phyloP scores from a whole-genome alignment of 768 basidiomycete species.

The Leucogyrophana mollusca region DNA sequence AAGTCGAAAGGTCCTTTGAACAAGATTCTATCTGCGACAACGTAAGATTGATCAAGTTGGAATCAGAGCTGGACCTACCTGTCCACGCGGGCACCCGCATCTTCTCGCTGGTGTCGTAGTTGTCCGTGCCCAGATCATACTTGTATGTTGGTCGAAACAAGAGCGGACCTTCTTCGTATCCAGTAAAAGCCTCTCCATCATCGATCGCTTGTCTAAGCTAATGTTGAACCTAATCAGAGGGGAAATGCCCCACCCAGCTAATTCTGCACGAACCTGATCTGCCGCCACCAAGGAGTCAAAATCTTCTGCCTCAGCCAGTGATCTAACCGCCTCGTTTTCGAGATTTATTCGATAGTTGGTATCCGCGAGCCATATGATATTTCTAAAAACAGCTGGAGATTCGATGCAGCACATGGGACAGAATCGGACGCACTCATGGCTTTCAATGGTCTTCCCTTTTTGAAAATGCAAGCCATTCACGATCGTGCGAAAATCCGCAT shows the following conservation, averaged over 20 bases:
- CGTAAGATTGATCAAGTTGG: constrained; percentile 1
- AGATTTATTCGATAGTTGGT: constrained; percentile 93
- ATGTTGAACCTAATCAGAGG: constrained; percentile 4
- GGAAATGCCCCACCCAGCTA: not conserved
- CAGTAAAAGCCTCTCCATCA: constrained; percentile 68
- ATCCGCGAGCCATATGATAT: constrained; percentile 92
- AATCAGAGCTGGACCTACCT: constrained; percentile 46
- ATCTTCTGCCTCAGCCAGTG: constrained; percentile 60
- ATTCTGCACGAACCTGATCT: constrained; percentile 71
- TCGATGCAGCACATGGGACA: constrained; percentile 3
- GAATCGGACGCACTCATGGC: constrained; percentile 73
- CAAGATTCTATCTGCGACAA: constrained; percentile 80
- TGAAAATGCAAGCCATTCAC: constrained; percentile 80
- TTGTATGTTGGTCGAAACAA: constrained; percentile 96
- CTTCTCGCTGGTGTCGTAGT: constrained; percentile 96
- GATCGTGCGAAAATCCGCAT: constrained; percentile 91
- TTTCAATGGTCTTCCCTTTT: constrained; percentile 83
- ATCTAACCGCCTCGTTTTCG: constrained; percentile 76
- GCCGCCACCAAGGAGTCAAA: constrained; percentile 73
- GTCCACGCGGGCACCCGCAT: constrained; percentile 97
- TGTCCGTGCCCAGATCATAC: constrained; percentile 78
- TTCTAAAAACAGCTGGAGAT: constrained; percentile 45
- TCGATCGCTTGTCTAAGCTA: constrained; percentile 78
- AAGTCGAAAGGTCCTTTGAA: constrained; percentile 81
- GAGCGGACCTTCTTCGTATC: constrained; percentile 87